Percentiles rank a stretch among this genome's conserved stretches.
Conservation (phyloP, 2,329 filamentous ascomycete species). For the Claviceps lovelessii region DNA sequence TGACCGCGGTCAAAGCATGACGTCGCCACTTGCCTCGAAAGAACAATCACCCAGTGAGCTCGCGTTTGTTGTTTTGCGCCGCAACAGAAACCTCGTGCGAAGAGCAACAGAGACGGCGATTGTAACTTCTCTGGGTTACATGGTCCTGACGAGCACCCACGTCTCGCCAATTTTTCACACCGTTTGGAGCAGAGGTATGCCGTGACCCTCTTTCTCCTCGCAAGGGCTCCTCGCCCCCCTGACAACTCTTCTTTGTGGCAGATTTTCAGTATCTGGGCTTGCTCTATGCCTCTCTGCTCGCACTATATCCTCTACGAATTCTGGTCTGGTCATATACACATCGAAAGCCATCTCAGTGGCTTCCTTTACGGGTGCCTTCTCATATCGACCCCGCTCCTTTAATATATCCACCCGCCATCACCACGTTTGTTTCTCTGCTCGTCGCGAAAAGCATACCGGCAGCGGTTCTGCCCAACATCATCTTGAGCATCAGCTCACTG, state of each 20-base stretch:
- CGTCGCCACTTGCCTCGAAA: conserved; percentile 9
- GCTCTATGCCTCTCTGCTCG: conserved; percentile 26
- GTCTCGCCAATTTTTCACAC: conserved; percentile 29
- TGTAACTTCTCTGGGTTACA: conserved; percentile 31
- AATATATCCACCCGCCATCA: conserved; percentile 69
- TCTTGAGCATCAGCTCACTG: conserved; percentile 66
- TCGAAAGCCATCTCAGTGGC: conserved; percentile 20
- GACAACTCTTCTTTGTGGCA: conserved; percentile 11
- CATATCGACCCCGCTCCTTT: conserved; percentile 85
- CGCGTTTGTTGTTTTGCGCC: conserved; percentile 19
- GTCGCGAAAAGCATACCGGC: conserved; percentile 47
- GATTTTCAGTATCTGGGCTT: conserved; percentile 28
- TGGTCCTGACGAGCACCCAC: conserved; percentile 32
- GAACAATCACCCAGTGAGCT: conserved; percentile 9
- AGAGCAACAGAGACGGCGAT: conserved; percentile 39
- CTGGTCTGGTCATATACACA: conserved; percentile 31
- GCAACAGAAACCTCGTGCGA: conserved; percentile 36
- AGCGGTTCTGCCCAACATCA: conserved; percentile 60
- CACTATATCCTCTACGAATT: conserved; percentile 48
- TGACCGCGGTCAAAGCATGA: conserved; percentile 16
- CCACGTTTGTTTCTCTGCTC: conserved; percentile 62
- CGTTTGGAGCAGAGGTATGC: conserved; percentile 34
- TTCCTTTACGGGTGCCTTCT: conserved; percentile 45
- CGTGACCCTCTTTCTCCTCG: background rate
- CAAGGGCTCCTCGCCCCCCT: background rate